Evolutionary conservation across 495 filamentous ascomycete species (phyloP), one percentile per base, ranked within the genome.

Genomic region (Penicillium desertorum): DNA sequence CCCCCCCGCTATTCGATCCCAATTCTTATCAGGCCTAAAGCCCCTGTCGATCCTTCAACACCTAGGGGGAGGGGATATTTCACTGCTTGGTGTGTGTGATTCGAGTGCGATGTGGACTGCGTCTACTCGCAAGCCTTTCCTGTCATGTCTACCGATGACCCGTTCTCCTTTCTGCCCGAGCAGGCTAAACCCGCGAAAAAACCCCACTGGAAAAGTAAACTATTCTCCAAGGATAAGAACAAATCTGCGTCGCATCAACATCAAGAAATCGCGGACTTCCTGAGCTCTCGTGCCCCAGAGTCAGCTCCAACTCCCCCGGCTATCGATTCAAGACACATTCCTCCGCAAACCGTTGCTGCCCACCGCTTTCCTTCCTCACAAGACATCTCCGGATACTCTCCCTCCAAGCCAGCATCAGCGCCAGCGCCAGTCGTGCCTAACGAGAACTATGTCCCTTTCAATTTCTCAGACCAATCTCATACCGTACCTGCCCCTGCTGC

Each of bases 191-290:
- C 61, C 29, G 27, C 27, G 29, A 73, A 73, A 43, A 78, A 72
- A 48, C 59, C 73, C 17, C 70, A 73, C 44, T 82, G 79, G 79
- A 71, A 68, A 57, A 76, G 71, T 20, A 82, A 81, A 54, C 62
- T 81, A 17, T 81, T 81, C 57, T 71, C 72, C 23, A 74, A 74
- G 47, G 77, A 79, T 37, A 78, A 74, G 54, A 67, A 56, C 45
- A 63, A 71, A 61, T 59, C 12, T 62, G 62, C n/a, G 65, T 64
- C 25, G 27, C 66, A 16, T 73, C 78, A 53, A 47, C 47, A 59
- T 47, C 64, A 74, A 22, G 75, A 81, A 56, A 68, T 82, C 45
- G 74, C 76, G 56, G 76, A 74, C 36, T 82, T 82, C 51, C 58
- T 82, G 10, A 71, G 65, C 29, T 62, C 66, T 30, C 73, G 53